These are phyloP conservation scores for Pinus tabuliformis DNA, from an alignment of 75 land plant species.

Conservation along the genomic window DNA sequence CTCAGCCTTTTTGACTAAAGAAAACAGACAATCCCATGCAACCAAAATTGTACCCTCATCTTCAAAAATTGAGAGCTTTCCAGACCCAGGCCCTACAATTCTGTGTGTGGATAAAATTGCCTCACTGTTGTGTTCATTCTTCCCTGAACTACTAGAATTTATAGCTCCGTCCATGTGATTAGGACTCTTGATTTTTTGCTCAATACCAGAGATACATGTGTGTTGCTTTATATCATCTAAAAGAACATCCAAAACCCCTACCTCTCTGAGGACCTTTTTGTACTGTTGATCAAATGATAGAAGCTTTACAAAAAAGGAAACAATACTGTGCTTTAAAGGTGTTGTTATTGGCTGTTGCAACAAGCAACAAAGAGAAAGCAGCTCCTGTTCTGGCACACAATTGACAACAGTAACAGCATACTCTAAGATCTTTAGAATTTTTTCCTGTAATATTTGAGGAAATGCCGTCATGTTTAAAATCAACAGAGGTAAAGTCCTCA, in stretches of 20 bases:
- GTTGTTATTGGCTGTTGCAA: constrained; percentile 83
- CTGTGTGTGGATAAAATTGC: constrained; percentile 55
- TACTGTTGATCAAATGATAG: constrained; percentile 98
- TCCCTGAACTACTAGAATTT: constrained; percentile 44
- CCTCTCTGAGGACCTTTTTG: constrained; percentile 92
- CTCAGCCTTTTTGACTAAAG: constrained; percentile 78
- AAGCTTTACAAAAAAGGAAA: constrained; percentile 91
- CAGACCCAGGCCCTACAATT: constrained; percentile 51
- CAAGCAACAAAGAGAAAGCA: constrained; percentile 91
- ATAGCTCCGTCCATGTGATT: constrained; percentile 33
- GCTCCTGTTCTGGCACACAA: constrained; percentile 95
- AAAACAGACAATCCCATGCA: constrained; percentile 93
- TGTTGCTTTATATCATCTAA: constrained; percentile 87
- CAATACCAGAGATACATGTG: constrained; percentile 48
- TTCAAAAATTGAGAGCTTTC: constrained; percentile 71
- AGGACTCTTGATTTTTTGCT: constrained; percentile 22
- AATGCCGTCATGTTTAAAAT: constrained; percentile 86
- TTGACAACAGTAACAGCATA: constrained; percentile 97
- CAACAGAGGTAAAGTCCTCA: constrained; percentile 86
- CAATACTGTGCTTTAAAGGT: constrained; percentile 60
- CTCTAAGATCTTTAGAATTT: constrained; percentile 90
- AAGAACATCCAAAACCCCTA: constrained; percentile 89
- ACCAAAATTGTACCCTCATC: constrained; percentile 51
- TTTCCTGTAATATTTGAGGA: constrained; percentile 82
- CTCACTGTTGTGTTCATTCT: constrained; percentile 57